Evolutionary conservation across 108 stramenopile species (phyloP), one percentile per base, ranked within the genome.

Genomic region (Seminavis robusta): DNA sequence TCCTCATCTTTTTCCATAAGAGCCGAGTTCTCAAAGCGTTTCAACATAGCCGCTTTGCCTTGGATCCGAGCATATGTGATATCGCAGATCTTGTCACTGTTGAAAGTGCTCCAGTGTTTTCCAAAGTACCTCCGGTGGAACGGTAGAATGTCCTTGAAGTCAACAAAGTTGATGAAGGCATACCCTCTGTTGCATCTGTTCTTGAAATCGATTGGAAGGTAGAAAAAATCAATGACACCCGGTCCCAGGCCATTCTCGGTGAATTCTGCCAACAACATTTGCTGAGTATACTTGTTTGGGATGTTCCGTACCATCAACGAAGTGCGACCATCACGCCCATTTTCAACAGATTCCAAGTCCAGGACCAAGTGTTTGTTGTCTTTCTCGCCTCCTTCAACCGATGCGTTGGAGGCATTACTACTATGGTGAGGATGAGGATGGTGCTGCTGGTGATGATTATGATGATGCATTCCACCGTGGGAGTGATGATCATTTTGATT

Each of bases 241-340:
- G 92, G 79, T 13, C 97, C 95, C 59, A 90, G 90, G 16, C 88
- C 94, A 49, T 82, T 82, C 23, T 78, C 85, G 8, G 74, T 73
- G 46, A 98, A 94, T 80, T 99, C 98, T 11, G 83, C 58, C 16
- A 99, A 65, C 13, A 99, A 70, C 95, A 98, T 97, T 59, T 95
- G 72, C 67, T 99, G 98, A 3, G 96, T 97, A 69, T 99, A 99
- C 71, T 99, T 99, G 88, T 99, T 99, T 23, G 98, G 98, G 51
- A 99, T 98, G 63, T 99, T 99, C 43, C 97, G 86, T 26, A 99
- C 92, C 98, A 99, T 99, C 42, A 99, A 71, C 11, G 98, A 97
- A 16, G 98, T 96, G 48, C 98, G 76, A n/a, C 69, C 63, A 70
- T 99, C 98, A 47, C 46, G 69, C 17, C 93, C 94, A 54, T 53